A percentile compares a stretch with the other conserved stretches of the same genome.
phyloP scores from a whole-genome alignment of 345 rosid species.

The Heritiera fomes region DNA sequence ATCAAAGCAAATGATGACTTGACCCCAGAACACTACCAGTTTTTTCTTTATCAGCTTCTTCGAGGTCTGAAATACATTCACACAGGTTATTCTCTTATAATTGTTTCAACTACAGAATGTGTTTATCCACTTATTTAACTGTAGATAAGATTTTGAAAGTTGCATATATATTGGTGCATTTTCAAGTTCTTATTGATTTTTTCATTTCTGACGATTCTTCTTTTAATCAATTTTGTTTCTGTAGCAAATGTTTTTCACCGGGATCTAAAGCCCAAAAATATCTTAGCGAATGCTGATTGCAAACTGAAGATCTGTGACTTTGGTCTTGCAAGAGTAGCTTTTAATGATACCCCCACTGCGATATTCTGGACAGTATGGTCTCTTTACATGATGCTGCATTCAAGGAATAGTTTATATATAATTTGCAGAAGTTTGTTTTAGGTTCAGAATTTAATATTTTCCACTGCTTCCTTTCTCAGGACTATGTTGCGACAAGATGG shows the following conservation, averaged over 20 bases:
- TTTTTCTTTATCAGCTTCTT: constrained; percentile 45
- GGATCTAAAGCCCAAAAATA: constrained; percentile 91
- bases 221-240: constrained; percentile 19
- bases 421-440: constrained; percentile 4
- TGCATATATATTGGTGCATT: background rate
- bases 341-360: constrained; percentile 89
- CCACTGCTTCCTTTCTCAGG: constrained; percentile 43
- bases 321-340: constrained; percentile 97
- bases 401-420: background rate
- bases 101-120: background rate
- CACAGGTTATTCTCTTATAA: constrained; percentile 56
- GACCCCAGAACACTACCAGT: constrained; percentile 51
- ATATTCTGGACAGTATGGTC: constrained; percentile 77
- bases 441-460: background rate
- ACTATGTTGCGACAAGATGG: constrained; percentile 98
- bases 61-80: constrained; percentile 91
- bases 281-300: constrained; percentile 95
- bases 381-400: background rate
- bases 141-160: background rate
- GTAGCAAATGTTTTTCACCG: constrained; percentile 92
- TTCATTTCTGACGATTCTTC: background rate
- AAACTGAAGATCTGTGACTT: constrained; percentile 97
- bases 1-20: constrained; percentile 53
- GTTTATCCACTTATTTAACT: background rate
- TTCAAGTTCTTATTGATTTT: background rate